These are phyloP conservation scores for Ophidiomyces ophidiicola DNA, from an alignment of 2,329 filamentous ascomycete genomes.

Conservation along the genomic window DNA sequence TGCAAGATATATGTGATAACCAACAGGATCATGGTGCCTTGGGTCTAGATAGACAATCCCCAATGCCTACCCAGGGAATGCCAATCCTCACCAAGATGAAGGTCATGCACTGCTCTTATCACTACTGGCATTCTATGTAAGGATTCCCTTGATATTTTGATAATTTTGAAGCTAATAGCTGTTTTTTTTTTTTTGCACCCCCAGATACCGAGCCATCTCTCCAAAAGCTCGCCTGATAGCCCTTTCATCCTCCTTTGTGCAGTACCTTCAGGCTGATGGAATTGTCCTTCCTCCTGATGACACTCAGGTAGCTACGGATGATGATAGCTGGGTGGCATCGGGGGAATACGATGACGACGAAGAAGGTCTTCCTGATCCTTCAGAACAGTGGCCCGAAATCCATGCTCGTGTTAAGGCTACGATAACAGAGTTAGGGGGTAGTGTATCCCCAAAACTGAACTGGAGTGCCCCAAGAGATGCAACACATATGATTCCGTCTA, in stretches of 20 bases:
- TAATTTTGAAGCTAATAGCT: neutral
- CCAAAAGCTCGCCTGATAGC: conserved; percentile 79
- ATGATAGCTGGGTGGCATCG: conserved; percentile 50
- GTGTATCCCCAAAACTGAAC: conserved; percentile 85
- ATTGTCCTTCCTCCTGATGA: conserved; percentile 58
- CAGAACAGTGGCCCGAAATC: conserved; percentile 51
- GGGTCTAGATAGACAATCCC: neutral
- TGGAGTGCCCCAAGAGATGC: conserved; percentile 97
- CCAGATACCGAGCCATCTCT: conserved; percentile 62
- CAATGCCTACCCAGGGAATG: conserved; percentile 39
- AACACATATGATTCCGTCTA: conserved; percentile 75
- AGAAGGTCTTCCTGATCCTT: conserved; percentile 46
- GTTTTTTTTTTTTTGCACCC: conserved; percentile 3
- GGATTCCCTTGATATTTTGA: conserved; percentile 16
- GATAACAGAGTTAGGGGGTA: conserved; percentile 70
- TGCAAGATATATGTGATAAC: neutral
- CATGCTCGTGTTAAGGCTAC: conserved; percentile 64
- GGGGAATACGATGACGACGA: conserved; percentile 48
- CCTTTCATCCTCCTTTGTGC: conserved; percentile 60
- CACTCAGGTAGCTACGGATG: conserved; percentile 27
- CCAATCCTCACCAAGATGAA: conserved; percentile 74
- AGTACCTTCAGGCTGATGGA: conserved; percentile 83
- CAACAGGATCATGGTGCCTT: neutral
- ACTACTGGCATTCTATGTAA: conserved; percentile 74
- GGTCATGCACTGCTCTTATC: conserved; percentile 88